Evolutionary conservation across 495 filamentous ascomycete genomes (phyloP), one percentile per base, ranked within the genome.

Genomic region (Neurospora sp.): DNA sequence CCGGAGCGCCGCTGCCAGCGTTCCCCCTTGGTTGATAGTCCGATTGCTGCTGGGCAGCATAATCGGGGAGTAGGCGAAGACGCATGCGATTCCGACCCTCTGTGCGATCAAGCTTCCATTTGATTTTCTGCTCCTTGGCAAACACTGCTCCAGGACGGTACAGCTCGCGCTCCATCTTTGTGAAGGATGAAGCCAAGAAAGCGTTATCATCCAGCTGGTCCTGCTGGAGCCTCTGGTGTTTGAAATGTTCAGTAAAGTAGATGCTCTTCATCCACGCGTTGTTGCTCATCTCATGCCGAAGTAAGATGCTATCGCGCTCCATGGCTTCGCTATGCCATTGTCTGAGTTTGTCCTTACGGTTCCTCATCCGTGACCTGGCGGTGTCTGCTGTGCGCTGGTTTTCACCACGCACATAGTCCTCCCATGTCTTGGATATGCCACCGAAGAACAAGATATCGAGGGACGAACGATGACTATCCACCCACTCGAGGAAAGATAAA

Each of bases 31-130:
- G 94, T 73, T 95, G 93, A 77, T 96, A 96, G 69, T 93, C 89
- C 68, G 91, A 87, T 73, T 89, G 85, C 48, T 89, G 84, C 48
- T 90, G 89, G 12, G 84, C 83, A 18, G 88, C 87, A 61, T 88
- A 87, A 77, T 96, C 93, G 7, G 92, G 92, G 31, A 96, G 86
- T 68, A 97, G 88, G 6, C 96, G 89, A 70, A 96, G 84, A 48
- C 96, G 88, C 94, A 98, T 98, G 42, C 96, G 92, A 79, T 97
- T 97, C 18, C 94, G 89, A 44, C 95, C 96, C 83, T 99, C 96
- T 0, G 94, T 98, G 77, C 96, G 89, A 79, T 99, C 96, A 9
- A 99, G 88, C 77, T 91, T 93, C 93, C 93, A 98, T 79, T 92
- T 97, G 4, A 84, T 85, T 16, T 87, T 80, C 20, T 86, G 84